These are phyloP conservation scores for Grammothele lineata DNA, from an alignment of 768 basidiomycete genomes.

Conservation along the genomic window DNA sequence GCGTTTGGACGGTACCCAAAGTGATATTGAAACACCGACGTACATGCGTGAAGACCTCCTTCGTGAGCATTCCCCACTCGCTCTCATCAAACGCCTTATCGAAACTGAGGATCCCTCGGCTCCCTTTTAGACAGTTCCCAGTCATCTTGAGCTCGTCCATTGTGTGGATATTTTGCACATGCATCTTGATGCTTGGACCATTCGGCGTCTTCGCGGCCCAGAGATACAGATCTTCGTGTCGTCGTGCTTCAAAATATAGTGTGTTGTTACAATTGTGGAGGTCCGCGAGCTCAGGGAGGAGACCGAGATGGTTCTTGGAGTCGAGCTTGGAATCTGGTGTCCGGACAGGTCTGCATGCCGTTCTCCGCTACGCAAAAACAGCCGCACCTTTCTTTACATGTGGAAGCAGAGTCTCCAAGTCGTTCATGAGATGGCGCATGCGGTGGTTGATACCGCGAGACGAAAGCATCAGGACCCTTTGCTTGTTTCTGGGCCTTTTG, in stretches of 20 bases:
- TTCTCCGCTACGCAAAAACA: neutral
- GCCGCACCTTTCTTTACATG: slow-evolving; percentile 92
- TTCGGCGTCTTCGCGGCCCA: slow-evolving; percentile 98
- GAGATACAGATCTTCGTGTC: slow-evolving; percentile 93
- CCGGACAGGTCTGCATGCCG: neutral
- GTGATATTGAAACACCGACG: slow-evolving; percentile 25
- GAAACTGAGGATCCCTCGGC: slow-evolving; percentile 88
- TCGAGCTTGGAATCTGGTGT: slow-evolving; percentile 90
- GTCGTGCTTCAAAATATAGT: slow-evolving; percentile 93
- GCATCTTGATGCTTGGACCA: slow-evolving; percentile 94
- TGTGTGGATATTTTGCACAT: slow-evolving; percentile 97
- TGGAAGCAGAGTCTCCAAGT: slow-evolving; percentile 83
- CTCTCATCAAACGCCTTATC: slow-evolving; percentile 86
- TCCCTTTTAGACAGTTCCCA: slow-evolving; percentile 96
- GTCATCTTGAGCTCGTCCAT: slow-evolving; percentile 99
- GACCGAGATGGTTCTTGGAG: slow-evolving; percentile 88
- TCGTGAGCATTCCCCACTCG: slow-evolving; percentile 82
- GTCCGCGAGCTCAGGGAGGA: slow-evolving; percentile 94
- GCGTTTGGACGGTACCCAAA: neutral
- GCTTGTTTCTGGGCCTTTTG: slow-evolving; percentile 82
- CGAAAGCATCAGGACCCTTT: slow-evolving; percentile 87
- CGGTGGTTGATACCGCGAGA: slow-evolving; percentile 94
- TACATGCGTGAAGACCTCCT: slow-evolving; percentile 93
- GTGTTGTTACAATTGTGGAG: slow-evolving; percentile 97
- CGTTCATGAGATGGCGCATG: slow-evolving; percentile 97